Conservation (phyloP, 2,329 filamentous ascomycete genomes). For the Kalmusia sp. region DNA sequence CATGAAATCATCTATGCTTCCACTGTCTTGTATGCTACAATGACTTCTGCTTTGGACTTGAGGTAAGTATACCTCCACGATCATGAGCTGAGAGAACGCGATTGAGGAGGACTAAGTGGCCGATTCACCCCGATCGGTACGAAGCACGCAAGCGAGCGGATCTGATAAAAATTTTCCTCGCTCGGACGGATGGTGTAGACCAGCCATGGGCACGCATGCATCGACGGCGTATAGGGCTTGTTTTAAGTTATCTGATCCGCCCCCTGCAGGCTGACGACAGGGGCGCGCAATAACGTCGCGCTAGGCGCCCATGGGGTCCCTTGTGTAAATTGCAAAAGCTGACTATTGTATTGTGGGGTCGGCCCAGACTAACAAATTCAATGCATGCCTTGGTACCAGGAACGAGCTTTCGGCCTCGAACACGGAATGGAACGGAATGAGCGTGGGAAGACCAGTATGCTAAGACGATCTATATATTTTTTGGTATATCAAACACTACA, state of each 20-base stretch:
- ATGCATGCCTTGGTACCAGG: too few relatives aligned
- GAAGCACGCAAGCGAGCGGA: conserved; percentile 10
- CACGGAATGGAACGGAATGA: background rate
- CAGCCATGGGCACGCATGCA: conserved; percentile 8
- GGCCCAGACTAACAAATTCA: too few relatives aligned
- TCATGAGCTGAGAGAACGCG: too few relatives aligned
- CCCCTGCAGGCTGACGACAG: conserved; percentile 22
- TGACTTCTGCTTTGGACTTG: too few relatives aligned
- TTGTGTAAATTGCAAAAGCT: conserved; percentile 2
- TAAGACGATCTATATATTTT: background rate
- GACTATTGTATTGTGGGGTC: conserved; percentile 1
- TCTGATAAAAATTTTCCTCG: conserved; percentile 24
- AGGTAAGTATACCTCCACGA: too few relatives aligned
- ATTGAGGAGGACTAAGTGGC: too few relatives aligned
- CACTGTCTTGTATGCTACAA: too few relatives aligned
- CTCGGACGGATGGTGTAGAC: background rate
- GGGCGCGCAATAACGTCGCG: conserved; percentile 12
- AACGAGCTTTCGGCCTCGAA: too few relatives aligned
- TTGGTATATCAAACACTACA: conserved; percentile 22
- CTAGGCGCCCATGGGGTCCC: background rate
- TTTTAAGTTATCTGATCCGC: conserved; percentile 46
- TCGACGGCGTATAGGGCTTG: conserved; percentile 19
- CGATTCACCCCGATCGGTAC: background rate
- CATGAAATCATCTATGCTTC: too few relatives aligned
- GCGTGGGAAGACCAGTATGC: background rate